Evolutionary conservation across 306 rosid genomes (phyloP).

Genomic region (Ormosia semicastrata): DNA sequence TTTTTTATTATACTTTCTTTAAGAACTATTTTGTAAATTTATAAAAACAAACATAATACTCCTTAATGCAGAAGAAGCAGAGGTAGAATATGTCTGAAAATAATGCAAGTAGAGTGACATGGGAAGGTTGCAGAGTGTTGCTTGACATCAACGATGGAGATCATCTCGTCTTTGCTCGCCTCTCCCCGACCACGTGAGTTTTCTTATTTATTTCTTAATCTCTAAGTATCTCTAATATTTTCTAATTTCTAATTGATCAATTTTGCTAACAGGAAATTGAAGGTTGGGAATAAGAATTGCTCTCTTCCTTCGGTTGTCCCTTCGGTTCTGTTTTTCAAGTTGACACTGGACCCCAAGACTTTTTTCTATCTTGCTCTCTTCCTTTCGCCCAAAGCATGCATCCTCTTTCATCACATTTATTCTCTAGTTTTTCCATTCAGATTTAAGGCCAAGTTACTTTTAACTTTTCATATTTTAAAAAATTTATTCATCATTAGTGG

Average conservation of each 20-base stretch:
- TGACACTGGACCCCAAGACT: conserved; percentile 53
- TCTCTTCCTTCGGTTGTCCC: conserved; percentile 67
- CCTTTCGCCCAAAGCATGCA: conserved; percentile 52
- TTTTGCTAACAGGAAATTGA: conserved; percentile 57
- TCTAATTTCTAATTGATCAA: too few relatives aligned
- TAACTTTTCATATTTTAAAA: background rate
- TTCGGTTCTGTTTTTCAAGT: conserved; percentile 82
- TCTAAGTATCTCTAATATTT: too few relatives aligned
- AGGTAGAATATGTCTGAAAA: too few relatives aligned
- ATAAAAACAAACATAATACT: too few relatives aligned
- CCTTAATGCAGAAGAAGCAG: too few relatives aligned
- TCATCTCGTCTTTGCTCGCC: conserved; percentile 89
- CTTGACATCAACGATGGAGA: conserved; percentile 93
- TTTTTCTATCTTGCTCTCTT: conserved; percentile 43
- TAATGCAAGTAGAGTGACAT: too few relatives aligned
- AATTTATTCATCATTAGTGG: background rate
- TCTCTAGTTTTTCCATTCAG: too few relatives aligned
- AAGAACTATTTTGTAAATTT: too few relatives aligned
- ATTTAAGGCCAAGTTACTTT: too few relatives aligned
- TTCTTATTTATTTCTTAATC: background rate
- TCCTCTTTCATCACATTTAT: background rate
- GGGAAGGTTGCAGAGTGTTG: conserved; percentile 93
- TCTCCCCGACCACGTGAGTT: conserved; percentile 71
- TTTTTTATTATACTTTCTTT: too few relatives aligned
- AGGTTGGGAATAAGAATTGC: conserved; percentile 80